phyloP scores from a whole-genome alignment of 768 basidiomycete species.

The Agrocybe chaxingu region DNA sequence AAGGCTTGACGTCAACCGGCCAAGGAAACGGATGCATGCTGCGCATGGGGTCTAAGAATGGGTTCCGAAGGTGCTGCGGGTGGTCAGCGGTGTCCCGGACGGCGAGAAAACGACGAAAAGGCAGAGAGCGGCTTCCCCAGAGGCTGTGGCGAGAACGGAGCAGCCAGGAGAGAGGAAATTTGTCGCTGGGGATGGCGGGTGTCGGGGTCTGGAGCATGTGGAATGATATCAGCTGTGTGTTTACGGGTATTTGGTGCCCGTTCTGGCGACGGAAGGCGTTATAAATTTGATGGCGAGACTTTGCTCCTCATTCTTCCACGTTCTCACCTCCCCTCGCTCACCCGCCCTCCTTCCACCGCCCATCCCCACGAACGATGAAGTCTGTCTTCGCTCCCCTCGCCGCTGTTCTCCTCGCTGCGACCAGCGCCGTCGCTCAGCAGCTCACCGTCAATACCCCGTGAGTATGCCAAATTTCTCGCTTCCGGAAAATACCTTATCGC shows the following conservation, averaged over 20 bases:
- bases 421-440: slow-evolving; percentile 41
- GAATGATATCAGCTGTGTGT: neutral
- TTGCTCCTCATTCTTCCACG: slow-evolving; percentile 19
- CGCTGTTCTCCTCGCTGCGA: slow-evolving; percentile 37
- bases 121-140: no score
- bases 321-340: slow-evolving; percentile 17
- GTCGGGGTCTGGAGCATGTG: slow-evolving; percentile 4
- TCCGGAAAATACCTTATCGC: slow-evolving; percentile 6
- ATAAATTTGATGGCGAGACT: slow-evolving; percentile 21
- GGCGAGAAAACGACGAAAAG: no score
- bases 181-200: neutral
- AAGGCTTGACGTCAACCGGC: no score
- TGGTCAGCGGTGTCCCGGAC: no score
- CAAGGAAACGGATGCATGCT: no score
- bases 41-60: neutral
- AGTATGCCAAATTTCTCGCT: slow-evolving; percentile 23
- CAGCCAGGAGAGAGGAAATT: no score
- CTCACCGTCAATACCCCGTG: slow-evolving; percentile 72
- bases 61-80: neutral
- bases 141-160: no score
- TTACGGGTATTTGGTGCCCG: slow-evolving; percentile 7
- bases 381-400: slow-evolving; percentile 35
- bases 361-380: slow-evolving; percentile 44
- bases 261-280: slow-evolving; percentile 20
- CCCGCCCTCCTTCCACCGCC: slow-evolving; percentile 21